These are phyloP conservation scores for Chiua sp. DNA, from an alignment of 1,284 basidiomycete species.

Conservation along the genomic window DNA sequence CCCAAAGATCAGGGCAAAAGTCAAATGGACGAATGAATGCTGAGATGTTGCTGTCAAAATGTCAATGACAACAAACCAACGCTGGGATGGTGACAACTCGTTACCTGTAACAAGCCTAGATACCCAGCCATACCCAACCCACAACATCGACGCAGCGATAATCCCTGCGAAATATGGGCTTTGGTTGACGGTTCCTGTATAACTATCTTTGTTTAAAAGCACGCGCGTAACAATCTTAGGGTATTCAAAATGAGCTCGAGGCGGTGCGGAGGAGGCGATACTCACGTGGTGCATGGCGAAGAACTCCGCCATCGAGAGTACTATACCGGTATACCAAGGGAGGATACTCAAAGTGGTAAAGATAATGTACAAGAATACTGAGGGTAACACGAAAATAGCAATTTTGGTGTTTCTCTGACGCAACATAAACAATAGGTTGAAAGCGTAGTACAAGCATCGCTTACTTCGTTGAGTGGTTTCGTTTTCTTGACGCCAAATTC, in stretches of 20 bases:
- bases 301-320: conserved; percentile 85
- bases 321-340: conserved; percentile 89
- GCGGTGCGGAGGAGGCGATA: conserved; percentile 17
- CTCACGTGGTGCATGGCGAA: conserved; percentile 93
- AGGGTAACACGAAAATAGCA: conserved; percentile 84
- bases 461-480: conserved; percentile 74
- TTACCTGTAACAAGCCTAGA: conserved; percentile 74
- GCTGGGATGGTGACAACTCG: not conserved
- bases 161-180: conserved; percentile 94
- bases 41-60: conserved; percentile 65
- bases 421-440: conserved; percentile 2
- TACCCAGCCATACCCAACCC: conserved; percentile 88
- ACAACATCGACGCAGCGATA: conserved; percentile 84
- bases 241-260: not conserved
- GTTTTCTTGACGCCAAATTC: conserved; percentile 75
- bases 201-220: conserved; percentile 77
- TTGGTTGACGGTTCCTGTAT: conserved; percentile 76
- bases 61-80: not conserved
- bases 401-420: conserved; percentile 77
- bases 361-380: conserved; percentile 79
- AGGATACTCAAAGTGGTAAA: conserved; percentile 84
- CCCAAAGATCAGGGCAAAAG: conserved; percentile 74
- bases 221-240: conserved; percentile 80
- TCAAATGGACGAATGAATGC: conserved; percentile 76
- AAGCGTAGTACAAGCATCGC: not conserved